phyloP scores from a whole-genome alignment of 495 filamentous ascomycete genomes.

The Hypoxylon lienhwacheense region DNA sequence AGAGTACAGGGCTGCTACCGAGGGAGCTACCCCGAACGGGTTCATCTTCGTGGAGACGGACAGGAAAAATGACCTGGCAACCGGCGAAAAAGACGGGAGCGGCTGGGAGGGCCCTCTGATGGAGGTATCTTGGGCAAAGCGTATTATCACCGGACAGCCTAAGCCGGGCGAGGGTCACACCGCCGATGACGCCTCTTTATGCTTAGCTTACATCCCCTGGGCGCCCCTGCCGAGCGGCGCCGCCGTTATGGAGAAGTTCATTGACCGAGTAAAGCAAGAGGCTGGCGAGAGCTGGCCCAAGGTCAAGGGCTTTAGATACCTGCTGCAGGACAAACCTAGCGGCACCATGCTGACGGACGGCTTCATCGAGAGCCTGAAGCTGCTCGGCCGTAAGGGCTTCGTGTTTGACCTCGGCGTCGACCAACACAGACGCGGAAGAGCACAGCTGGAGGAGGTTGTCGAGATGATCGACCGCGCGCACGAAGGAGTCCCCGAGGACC shows the following conservation, averaged over 20 bases:
- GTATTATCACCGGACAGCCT: conserved; percentile 63
- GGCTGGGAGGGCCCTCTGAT: conserved; percentile 60
- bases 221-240: conserved; percentile 70
- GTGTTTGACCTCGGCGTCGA: conserved; percentile 85
- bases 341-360: conserved; percentile 60
- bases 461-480: conserved; percentile 70
- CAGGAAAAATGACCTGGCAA: conserved; percentile 61
- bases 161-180: conserved; percentile 61
- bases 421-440: conserved; percentile 64
- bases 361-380: conserved; percentile 71
- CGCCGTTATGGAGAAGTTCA: conserved; percentile 53
- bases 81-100: conserved; percentile 48
- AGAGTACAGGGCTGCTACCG: conserved; percentile 55
- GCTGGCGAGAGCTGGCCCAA: conserved; percentile 51
- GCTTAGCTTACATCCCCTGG: conserved; percentile 75
- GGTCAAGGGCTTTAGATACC: conserved; percentile 71
- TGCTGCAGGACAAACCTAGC: conserved; percentile 73
- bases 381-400: conserved; percentile 62
- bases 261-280: conserved; percentile 53
- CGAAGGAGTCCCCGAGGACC: conserved; percentile 57
- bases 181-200: conserved; percentile 51
- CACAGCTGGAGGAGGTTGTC: conserved; percentile 71
- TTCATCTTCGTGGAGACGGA: conserved; percentile 85
- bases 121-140: conserved; percentile 67
- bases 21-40: conserved; percentile 48